Evolutionary conservation across 768 basidiomycete species (phyloP), one percentile per base, ranked within the genome.

Genomic region (Termitomyces sp.): DNA sequence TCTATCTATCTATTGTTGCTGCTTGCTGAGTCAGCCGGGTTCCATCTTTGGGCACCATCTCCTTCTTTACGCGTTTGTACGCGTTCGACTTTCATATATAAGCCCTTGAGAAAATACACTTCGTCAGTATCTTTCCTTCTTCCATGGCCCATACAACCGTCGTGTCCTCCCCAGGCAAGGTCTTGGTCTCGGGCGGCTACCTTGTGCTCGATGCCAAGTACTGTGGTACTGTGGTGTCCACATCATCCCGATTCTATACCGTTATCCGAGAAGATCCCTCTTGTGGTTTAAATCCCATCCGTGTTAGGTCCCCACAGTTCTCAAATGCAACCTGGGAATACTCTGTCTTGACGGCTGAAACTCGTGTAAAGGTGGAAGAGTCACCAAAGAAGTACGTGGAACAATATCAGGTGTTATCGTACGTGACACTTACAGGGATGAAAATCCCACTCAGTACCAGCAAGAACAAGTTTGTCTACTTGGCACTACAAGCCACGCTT

Each of bases 121-220:
- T 19, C 24, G 30, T 46, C 51, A 10, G 8, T 34, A 38, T 45
- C 30, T 48, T 46, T 58, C 54, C 54, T 54, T 53, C 49, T 57
- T 59, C 53, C 54, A 83, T 82, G 79, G 58, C 73, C 60, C 65
- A 64, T 63, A 67, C 80, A 45, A 92, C 89, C 30, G 79, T 88
- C 50, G 82, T 97, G 58, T 98, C 95, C 34, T 83, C 94, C 1
- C 91, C 96, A 10, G 96, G 96, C 58, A 99, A 99, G 71, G 95
- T 97, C 49, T 81, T 99, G 53, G 70, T 97, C 53, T 93, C 95
- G 10, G 97, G 97, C 2, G 97, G 97, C 2, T 99, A 98, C 74
- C 89, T 99, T 60, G 93, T 99, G 28, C 87, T 98, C 58, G 94
- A 98, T 70, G 86, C 83, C 19, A 72, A 78, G 6, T 93, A 90